These are phyloP conservation scores for Zea luxurians DNA, from an alignment of 176 grass and related monocot species.

Conservation along the genomic window DNA sequence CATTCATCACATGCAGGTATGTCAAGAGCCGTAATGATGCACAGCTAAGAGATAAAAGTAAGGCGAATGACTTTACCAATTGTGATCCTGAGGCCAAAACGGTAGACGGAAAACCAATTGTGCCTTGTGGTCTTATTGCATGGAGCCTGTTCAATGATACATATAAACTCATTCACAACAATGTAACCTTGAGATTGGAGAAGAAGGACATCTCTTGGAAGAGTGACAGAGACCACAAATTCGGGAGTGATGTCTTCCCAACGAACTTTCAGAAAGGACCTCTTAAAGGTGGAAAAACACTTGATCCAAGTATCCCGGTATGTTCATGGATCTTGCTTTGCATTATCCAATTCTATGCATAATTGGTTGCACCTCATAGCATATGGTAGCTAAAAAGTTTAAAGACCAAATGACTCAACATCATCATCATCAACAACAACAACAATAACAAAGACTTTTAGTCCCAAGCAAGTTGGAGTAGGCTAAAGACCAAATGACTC, in stretches of 20 bases:
- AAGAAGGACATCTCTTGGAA: conserved; percentile 87
- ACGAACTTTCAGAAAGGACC: conserved; percentile 74
- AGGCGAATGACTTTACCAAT: conserved; percentile 37
- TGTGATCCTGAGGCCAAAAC: conserved; percentile 73
- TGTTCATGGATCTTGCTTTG: conserved; percentile 22
- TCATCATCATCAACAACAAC: too few species aligned
- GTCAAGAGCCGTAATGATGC: conserved; percentile 89
- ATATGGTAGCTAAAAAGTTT: background rate
- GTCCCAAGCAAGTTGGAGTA: too few species aligned
- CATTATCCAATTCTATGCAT: background rate
- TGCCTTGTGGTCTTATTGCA: conserved; percentile 95
- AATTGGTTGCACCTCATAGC: background rate
- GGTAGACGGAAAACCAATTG: conserved; percentile 43
- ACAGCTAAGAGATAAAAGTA: conserved; percentile 53
- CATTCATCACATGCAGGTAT: conserved; percentile 57
- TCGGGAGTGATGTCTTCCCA: conserved; percentile 80
- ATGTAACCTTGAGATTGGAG: conserved; percentile 48
- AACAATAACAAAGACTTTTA: too few species aligned
- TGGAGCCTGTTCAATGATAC: conserved; percentile 97
- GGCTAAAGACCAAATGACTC: conserved; percentile 18
- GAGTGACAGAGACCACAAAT: conserved; percentile 96
- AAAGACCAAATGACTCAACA: conserved; percentile 27
- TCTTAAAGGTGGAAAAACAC: conserved; percentile 64
- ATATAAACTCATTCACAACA: conserved; percentile 52
- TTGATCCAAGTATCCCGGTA: conserved; percentile 55